These are phyloP conservation scores for Dentipellis sp. DNA, from an alignment of 768 basidiomycete genomes.

Conservation along the genomic window DNA sequence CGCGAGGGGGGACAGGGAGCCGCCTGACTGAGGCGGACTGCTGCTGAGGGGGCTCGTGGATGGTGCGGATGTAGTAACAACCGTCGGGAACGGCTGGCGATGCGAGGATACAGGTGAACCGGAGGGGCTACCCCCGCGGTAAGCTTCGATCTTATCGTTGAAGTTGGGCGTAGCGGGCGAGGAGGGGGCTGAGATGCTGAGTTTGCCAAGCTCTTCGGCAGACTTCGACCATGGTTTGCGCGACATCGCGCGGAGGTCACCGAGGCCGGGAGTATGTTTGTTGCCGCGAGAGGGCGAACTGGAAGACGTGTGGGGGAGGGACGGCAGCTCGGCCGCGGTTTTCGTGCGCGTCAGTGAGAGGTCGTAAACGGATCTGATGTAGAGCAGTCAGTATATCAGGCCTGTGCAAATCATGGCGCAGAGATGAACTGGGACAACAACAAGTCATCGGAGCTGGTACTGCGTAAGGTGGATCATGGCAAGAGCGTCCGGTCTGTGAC, in stretches of 20 bases:
- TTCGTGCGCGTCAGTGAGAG: conserved; percentile 37
- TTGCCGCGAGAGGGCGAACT: conserved; percentile 23
- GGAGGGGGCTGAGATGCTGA: conserved; percentile 27
- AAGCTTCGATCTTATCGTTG: conserved; percentile 56
- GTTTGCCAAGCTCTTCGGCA: conserved; percentile 65
- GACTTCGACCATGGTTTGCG: conserved; percentile 73
- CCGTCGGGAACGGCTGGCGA: conserved; percentile 24
- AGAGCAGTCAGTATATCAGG: conserved; percentile 4
- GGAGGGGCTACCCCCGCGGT: conserved; percentile 40
- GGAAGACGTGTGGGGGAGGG: conserved; percentile 17
- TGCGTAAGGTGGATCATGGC: too few species aligned
- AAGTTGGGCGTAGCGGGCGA: conserved; percentile 38
- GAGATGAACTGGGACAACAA: too few species aligned
- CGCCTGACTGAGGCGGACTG: conserved; percentile 12
- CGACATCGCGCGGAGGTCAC: conserved; percentile 63
- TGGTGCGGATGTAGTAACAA: conserved; percentile 14
- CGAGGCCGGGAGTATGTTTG: conserved; percentile 30
- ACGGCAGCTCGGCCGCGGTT: conserved; percentile 27
- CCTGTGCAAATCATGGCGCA: background rate
- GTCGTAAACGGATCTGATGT: conserved; percentile 55
- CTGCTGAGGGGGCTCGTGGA: conserved; percentile 6
- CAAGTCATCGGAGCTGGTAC: too few species aligned
- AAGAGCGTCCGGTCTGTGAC: too few species aligned
- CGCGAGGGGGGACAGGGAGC: conserved; percentile 26
- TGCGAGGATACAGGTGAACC: conserved; percentile 16